Evolutionary conservation across 495 filamentous ascomycete genomes (phyloP), one percentile per base, ranked within the genome.

Genomic region (Hypomontagnella submonticulosa): DNA sequence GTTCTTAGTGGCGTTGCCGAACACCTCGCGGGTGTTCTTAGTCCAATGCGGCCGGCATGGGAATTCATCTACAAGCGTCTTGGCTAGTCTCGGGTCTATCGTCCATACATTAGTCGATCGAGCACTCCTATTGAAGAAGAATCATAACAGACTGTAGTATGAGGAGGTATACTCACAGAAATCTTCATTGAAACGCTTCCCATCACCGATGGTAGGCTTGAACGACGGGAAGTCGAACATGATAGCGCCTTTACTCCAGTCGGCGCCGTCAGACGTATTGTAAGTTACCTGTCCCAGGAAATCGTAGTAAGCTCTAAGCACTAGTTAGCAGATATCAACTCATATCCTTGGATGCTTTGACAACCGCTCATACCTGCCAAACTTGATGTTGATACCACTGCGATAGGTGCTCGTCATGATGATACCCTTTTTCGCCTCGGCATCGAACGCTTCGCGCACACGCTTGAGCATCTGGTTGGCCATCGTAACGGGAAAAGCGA

Each of bases 381-480:
- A 82, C 70, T 83, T 83, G 73, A 83, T 83, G 58, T 83, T 83
- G 57, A 83, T 81, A 9, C 81, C 80, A 44, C 78, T 81, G 13
- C 81, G 75, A 58, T 83, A 83, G 4, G 81, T 83, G 30, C 74
- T 70, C 8, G 79, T 77, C 81, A 83, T 82, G 44, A 56, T 61
- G 10, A 55, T 76, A 4, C 78, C 79, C 53, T 74, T 77, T 46
- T 61, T 63, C 2, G 72, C 43, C 70, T 81, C 79, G 7, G 72
- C 79, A 50, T 83, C 80, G 42, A 83, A 82, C 16, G 79, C 71
- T 18, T 73, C 58, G 3, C 80, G 72, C 38, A 82, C 76, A 19
- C 79, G 70, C 71, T 82, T 77, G 30, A 83, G 64, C 76, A 83
- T 75, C 23, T 75, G 37, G 61, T 83, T 83, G 1, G 81, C 80